Evolutionary conservation across 2,329 filamentous ascomycete species (phyloP).

Genomic region (Xylaria hypoxylon): DNA sequence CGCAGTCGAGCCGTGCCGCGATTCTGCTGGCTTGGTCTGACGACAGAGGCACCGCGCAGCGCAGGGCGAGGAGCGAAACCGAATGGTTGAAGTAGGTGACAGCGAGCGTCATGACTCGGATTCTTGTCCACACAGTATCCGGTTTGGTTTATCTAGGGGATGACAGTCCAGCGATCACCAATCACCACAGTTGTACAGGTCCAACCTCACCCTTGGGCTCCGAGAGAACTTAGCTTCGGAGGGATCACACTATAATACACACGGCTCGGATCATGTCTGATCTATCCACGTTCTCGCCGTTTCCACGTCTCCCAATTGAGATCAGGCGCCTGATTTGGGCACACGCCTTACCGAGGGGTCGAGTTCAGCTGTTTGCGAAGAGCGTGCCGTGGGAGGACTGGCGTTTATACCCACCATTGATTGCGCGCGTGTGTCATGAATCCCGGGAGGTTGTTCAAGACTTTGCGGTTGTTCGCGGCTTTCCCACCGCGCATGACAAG

Average conservation of each 20-base stretch:
- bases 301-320: conserved; percentile 46
- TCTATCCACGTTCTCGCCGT: conserved; percentile 40
- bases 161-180: conserved; percentile 18
- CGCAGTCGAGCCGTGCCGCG: conserved; percentile 21
- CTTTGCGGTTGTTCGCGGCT: conserved; percentile 46
- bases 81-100: conserved; percentile 18
- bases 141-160: conserved; percentile 24
- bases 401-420: conserved; percentile 43
- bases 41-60: conserved; percentile 18
- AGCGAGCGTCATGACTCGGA: conserved; percentile 28
- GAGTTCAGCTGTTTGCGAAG: conserved; percentile 47
- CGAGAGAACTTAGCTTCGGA: conserved; percentile 9
- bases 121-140: conserved; percentile 27
- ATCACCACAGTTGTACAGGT: conserved; percentile 18
- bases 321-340: conserved; percentile 47
- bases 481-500: conserved; percentile 44
- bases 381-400: conserved; percentile 48
- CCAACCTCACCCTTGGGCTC: conserved; percentile 2
- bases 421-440: conserved; percentile 45
- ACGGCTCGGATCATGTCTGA: conserved; percentile 41
- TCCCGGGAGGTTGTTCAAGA: conserved; percentile 42
- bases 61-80: conserved; percentile 19
- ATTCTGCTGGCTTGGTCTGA: conserved; percentile 23
- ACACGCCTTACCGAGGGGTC: conserved; percentile 44
- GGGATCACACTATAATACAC: conserved; percentile 7